Conservation (phyloP, 352 stramenopile genomes). For the Aphanomyces stellatus region DNA sequence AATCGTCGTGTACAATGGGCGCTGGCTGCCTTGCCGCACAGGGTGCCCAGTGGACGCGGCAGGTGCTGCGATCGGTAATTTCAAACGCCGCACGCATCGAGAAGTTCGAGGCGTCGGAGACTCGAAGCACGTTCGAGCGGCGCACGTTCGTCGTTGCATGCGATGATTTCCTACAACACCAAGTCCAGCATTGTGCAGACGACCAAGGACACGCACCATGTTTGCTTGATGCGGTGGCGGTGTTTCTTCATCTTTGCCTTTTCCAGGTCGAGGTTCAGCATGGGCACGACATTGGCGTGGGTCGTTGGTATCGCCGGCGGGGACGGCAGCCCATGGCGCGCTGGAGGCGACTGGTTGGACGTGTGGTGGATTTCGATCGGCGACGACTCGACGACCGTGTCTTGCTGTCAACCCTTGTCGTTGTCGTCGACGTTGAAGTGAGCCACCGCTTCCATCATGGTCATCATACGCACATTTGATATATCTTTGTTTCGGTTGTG, state of each 20-base stretch:
- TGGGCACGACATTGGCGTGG: no score
- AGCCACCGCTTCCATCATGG: neutral
- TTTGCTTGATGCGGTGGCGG: neutral
- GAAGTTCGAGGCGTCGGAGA: neutral
- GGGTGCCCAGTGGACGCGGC: neutral
- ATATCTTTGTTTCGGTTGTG: no score
- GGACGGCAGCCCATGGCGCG: no score
- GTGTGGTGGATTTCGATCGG: neutral
- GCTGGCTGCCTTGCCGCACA: no score
- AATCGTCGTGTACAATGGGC: no score
- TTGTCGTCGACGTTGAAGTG: neutral
- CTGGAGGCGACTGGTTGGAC: no score
- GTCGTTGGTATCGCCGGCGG: no score
- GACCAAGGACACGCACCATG: neutral
- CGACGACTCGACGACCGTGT: neutral
- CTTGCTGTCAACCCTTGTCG: no score
- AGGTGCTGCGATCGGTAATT: neutral
- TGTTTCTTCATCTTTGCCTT: neutral
- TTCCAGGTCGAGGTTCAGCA: no score
- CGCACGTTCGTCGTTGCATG: neutral
- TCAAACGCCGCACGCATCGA: neutral
- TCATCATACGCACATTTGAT: slow-evolving; percentile 1
- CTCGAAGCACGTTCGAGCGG: neutral
- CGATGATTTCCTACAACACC: slow-evolving; percentile 11
- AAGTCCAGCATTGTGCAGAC: neutral